Conservation (phyloP, 2,329 filamentous ascomycete genomes). For the Claviceps sp. region DNA sequence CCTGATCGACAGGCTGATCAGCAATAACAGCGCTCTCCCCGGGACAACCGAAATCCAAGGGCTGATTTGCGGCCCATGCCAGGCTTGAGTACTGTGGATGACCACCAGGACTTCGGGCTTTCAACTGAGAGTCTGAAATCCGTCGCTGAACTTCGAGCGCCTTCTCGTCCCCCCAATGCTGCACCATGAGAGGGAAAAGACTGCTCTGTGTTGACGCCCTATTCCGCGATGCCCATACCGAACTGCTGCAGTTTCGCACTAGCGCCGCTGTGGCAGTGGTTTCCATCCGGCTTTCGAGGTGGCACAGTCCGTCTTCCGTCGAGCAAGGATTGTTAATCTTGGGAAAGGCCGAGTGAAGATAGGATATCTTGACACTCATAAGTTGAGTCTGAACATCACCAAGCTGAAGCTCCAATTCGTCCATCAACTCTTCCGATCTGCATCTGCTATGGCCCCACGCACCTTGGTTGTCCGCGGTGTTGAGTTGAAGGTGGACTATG, state of each 20-base stretch:
- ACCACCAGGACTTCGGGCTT: background rate
- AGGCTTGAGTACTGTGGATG: background rate
- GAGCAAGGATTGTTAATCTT: slow-evolving; percentile 13
- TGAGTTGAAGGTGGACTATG: slow-evolving; percentile 32
- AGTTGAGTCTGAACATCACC: slow-evolving; percentile 35
- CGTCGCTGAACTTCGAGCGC: slow-evolving; percentile 16
- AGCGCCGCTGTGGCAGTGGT: slow-evolving; percentile 39
- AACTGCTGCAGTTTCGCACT: slow-evolving; percentile 32
- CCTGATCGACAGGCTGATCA: background rate
- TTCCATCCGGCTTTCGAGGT: slow-evolving; percentile 34
- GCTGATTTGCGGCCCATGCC: background rate
- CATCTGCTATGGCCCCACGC: slow-evolving; percentile 17
- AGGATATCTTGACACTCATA: slow-evolving; percentile 37
- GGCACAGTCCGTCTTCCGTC: slow-evolving; percentile 19
- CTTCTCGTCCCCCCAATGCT: slow-evolving; percentile 33
- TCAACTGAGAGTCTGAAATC: slow-evolving; percentile 6
- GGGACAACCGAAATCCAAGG: background rate
- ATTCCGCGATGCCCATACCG: slow-evolving; percentile 37
- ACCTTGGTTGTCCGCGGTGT: slow-evolving; percentile 4
- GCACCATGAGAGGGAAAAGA: slow-evolving; percentile 30
- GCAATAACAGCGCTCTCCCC: background rate
- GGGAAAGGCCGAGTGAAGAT: slow-evolving; percentile 43
- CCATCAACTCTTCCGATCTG: slow-evolving; percentile 41
- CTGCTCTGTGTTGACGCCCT: slow-evolving; percentile 20
- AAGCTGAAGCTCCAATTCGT: slow-evolving; percentile 44